Evolutionary conservation across 495 filamentous ascomycete genomes (phyloP), one percentile per base, ranked within the genome.

Genomic region (Podospora fimiseda): DNA sequence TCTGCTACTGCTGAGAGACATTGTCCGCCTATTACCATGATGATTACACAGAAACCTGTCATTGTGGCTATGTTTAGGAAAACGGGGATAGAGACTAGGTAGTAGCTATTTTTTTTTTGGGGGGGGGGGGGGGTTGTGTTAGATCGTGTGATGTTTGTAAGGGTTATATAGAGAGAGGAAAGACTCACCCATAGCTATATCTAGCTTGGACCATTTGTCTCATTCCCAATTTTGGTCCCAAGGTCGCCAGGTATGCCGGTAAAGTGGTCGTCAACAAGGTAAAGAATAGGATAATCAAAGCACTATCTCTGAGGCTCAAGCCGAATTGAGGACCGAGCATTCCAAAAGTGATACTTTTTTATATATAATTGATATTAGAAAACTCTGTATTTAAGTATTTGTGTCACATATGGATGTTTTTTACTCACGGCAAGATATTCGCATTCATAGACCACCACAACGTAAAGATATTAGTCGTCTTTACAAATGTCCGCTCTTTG

Each of bases 161-260:
- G n/a, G n/a, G n/a, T n/a, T n/a, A n/a, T n/a, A n/a, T n/a, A n/a
- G n/a, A n/a, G n/a, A 7, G 11, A 11, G 43, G 9, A 40, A 24
- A 3, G 9, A 47, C 63, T 36, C 45, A 77, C 57, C 78, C 78
- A 45, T 78, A 81, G 46, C 71, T 73, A 53, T 71, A 81, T 6
- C 78, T 68, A 6, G 77, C 77, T 56, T 79, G 70, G 2, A 80
- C 66, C 74, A 81, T 80, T 61, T 80, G 78, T 7, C 78, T 69
- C 64, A 81, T 63, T 7, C 78, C 78, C 1, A 73, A 74, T 44
- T 75, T 70, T 3, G 78, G 72, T 0, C 76, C 76, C 50, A 77
- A 62, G 7, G 72, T 78, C 24, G 67, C 71, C 19, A 80, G 68
- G 49, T 78, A 81, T 2, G 74, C 76, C n/a, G 74, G 72, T 2